phyloP scores from a whole-genome alignment of 352 stramenopile genomes.

The Plasmopara halstedii region DNA sequence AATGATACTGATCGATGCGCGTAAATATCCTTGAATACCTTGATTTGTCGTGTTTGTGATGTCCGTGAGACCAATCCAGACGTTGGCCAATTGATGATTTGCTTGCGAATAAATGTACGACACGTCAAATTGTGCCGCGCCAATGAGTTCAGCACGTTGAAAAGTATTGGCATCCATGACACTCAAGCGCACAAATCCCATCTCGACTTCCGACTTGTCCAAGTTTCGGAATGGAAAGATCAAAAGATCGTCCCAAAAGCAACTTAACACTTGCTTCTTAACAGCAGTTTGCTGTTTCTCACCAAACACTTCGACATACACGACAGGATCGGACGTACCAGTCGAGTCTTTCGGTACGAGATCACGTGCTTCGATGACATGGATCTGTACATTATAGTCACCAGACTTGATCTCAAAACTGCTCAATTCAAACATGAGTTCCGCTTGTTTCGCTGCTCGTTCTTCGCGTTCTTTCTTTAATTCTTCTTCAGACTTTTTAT shows the following conservation, averaged over 20 bases:
- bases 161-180: slow-evolving; percentile 86
- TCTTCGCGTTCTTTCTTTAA: slow-evolving; percentile 66
- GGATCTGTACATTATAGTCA: slow-evolving; percentile 85
- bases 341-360: slow-evolving; percentile 83
- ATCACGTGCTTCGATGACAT: slow-evolving; percentile 86
- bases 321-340: slow-evolving; percentile 87
- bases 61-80: slow-evolving; percentile 88
- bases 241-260: slow-evolving; percentile 79
- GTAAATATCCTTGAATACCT: slow-evolving; percentile 87
- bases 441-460: slow-evolving; percentile 60
- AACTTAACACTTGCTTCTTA: slow-evolving; percentile 83
- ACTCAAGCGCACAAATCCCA: slow-evolving; percentile 68
- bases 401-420: slow-evolving; percentile 82
- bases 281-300: slow-evolving; percentile 79
- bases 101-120: slow-evolving; percentile 82
- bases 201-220: slow-evolving; percentile 79
- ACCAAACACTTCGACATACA: slow-evolving; percentile 83
- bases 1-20: slow-evolving; percentile 82
- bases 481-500: slow-evolving; percentile 58
- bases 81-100: slow-evolving; percentile 85
- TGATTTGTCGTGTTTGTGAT: slow-evolving; percentile 70
- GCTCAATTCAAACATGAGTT: slow-evolving; percentile 66
- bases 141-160: slow-evolving; percentile 85
- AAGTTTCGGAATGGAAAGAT: slow-evolving; percentile 73
- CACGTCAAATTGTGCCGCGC: slow-evolving; percentile 77